Evolutionary conservation across 306 rosid species (phyloP).

Genomic region (Betula pendula): DNA sequence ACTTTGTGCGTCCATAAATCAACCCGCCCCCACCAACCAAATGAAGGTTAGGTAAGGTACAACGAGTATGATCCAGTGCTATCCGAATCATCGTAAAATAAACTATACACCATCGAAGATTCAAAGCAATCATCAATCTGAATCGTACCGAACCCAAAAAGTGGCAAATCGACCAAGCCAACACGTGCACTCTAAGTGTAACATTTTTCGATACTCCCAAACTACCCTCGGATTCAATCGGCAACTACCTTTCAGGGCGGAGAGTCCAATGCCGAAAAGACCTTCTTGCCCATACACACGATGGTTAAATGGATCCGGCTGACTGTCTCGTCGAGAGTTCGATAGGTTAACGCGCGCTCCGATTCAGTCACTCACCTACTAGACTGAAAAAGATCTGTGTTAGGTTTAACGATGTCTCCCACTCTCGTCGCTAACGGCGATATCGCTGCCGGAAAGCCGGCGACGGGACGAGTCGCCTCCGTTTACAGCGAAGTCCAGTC

Average conservation of each 20-base stretch:
- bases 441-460: conserved; percentile 13
- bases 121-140: neutral
- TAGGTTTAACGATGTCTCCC: conserved; percentile 50
- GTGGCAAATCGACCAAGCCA: neutral
- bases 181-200: neutral
- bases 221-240: neutral
- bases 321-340: neutral
- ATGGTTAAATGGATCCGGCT: neutral
- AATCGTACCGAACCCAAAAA: neutral
- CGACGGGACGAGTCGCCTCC: conserved; percentile 50
- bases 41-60: neutral
- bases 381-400: conserved; percentile 2
- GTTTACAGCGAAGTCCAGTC: conserved; percentile 85
- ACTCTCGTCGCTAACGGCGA: conserved; percentile 49
- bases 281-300: conserved; percentile 23
- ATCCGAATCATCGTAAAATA: neutral
- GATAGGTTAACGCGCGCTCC: conserved; percentile 24
- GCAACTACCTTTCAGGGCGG: conserved; percentile 24
- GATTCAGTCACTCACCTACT: conserved; percentile 2
- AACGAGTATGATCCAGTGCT: neutral
- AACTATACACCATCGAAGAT: too few relatives aligned
- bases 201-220: neutral
- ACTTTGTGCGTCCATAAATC: neutral
- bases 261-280: conserved; percentile 19
- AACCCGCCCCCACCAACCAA: conserved; percentile 4